A percentile compares a stretch with the other conserved stretches of the same genome.
These are phyloP conservation scores for Coemansia sp. DNA, from an alignment of 192 early-diverging fungal species.

Conservation along the genomic window DNA sequence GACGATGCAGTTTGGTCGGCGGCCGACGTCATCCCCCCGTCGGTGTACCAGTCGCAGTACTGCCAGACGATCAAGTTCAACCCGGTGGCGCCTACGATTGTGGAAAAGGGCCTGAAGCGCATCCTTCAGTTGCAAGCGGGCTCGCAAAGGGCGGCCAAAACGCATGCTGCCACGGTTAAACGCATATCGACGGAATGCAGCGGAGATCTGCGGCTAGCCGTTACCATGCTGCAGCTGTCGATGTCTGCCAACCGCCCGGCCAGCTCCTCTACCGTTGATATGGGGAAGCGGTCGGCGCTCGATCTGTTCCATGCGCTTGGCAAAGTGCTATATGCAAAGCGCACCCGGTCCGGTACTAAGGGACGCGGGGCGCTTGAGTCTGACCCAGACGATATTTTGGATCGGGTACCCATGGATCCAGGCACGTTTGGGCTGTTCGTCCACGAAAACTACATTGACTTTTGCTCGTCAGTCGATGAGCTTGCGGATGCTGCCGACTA, in stretches of 20 bases:
- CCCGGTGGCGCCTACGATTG: conserved; percentile 65
- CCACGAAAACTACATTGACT: conserved; percentile 62
- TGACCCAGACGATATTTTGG: conserved; percentile 48
- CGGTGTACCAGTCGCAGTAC: conserved; percentile 25
- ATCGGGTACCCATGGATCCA: conserved; percentile 59
- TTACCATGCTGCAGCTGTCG: conserved; percentile 62
- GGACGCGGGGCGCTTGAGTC: conserved; percentile 31
- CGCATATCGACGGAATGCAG: conserved; percentile 52
- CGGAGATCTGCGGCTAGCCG: conserved; percentile 62
- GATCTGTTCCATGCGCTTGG: conserved; percentile 66
- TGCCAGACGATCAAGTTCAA: conserved; percentile 59
- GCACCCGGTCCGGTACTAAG: conserved; percentile 9
- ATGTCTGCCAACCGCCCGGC: background rate
- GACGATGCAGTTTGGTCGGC: conserved; percentile 26
- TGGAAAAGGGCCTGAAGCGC: conserved; percentile 60
- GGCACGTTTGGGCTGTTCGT: conserved; percentile 59
- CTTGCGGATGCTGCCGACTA: conserved; percentile 50
- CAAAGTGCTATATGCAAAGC: conserved; percentile 65
- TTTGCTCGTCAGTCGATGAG: conserved; percentile 57
- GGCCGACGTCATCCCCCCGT: conserved; percentile 31
- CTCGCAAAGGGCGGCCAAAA: background rate
- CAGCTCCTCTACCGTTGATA: background rate
- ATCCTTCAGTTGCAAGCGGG: conserved; percentile 38
- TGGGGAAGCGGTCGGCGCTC: conserved; percentile 38
- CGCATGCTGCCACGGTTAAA: conserved; percentile 28